These are phyloP conservation scores for Trichoderma citrinoviride DNA, from an alignment of 2,329 filamentous ascomycete genomes.

Conservation along the genomic window DNA sequence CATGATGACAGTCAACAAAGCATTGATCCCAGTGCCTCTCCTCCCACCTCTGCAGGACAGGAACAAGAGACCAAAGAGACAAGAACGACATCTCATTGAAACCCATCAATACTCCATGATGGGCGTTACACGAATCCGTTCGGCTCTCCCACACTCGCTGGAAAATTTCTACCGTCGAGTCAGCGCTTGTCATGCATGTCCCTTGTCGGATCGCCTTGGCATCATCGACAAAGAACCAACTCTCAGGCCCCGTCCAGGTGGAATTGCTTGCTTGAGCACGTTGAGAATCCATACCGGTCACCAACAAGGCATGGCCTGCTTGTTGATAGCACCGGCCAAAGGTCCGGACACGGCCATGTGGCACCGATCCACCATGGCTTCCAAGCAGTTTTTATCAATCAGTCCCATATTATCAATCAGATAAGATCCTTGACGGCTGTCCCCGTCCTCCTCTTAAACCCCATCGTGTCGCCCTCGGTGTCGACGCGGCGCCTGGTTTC, in stretches of 20 bases:
- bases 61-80: not conserved
- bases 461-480: not conserved
- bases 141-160: not conserved
- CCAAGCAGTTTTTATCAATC: constrained; percentile 13
- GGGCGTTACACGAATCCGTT: not conserved
- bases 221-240: not conserved
- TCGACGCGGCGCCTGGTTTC: not conserved
- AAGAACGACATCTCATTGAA: not conserved
- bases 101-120: not conserved
- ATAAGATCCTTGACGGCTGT: constrained; percentile 6
- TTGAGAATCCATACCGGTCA: not conserved
- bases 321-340: not conserved
- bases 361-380: constrained; percentile 5
- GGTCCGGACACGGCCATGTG: constrained; percentile 8
- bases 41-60: not conserved
- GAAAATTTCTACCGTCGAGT: not conserved
- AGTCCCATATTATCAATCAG: constrained; percentile 12
- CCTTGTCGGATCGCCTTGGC: constrained; percentile 7
- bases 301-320: not conserved
- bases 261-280: not conserved
- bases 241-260: not conserved
- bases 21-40: too few relatives aligned
- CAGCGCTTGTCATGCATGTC: constrained; percentile 17
- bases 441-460: not conserved
- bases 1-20: too few relatives aligned